A percentile compares a stretch with the other conserved stretches of the same genome.
Conservation (phyloP, 495 filamentous ascomycete species). For the Baudoinia panamericana region DNA sequence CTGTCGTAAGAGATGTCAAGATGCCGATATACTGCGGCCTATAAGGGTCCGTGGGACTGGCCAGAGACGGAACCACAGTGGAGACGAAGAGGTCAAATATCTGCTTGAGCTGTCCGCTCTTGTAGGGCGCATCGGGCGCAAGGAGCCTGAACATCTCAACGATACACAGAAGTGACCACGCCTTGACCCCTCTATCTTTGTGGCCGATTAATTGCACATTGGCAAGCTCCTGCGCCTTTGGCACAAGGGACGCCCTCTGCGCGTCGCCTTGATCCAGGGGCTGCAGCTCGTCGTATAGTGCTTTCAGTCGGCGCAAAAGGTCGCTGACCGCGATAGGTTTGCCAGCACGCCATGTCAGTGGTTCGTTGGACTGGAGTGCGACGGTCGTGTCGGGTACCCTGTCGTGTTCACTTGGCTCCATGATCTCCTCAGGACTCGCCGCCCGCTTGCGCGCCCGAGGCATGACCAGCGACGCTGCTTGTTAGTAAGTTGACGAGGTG, state of each 20-base stretch:
- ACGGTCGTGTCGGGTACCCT: constrained; percentile 1
- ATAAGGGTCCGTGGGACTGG: constrained; percentile 79
- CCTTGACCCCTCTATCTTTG: constrained; percentile 84
- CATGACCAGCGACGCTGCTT: constrained; percentile 3
- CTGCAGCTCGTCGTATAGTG: constrained; percentile 69
- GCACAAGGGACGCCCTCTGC: constrained; percentile 63
- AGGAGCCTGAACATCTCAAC: constrained; percentile 90
- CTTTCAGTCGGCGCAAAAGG: constrained; percentile 65
- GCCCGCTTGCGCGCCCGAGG: constrained; percentile 12
- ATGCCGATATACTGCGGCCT: constrained; percentile 87
- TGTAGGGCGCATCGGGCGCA: constrained; percentile 93
- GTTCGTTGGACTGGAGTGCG: constrained; percentile 62
- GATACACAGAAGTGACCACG: constrained; percentile 75
- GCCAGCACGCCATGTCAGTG: constrained; percentile 83
- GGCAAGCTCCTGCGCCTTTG: constrained; percentile 80
- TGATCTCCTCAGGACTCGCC: constrained; percentile 5
- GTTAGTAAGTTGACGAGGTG: too few species aligned
- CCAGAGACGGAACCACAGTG: constrained; percentile 68
- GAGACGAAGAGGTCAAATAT: constrained; percentile 83
- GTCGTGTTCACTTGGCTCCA: constrained; percentile 22
- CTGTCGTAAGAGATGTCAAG: constrained; percentile 72
- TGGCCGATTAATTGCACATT: constrained; percentile 70
- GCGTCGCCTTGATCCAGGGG: constrained; percentile 79
- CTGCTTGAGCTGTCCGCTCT: constrained; percentile 80
- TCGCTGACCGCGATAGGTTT: constrained; percentile 73